These are phyloP conservation scores for Adiantum capillusveneris DNA, from an alignment of 75 land plant species.

Conservation along the genomic window DNA sequence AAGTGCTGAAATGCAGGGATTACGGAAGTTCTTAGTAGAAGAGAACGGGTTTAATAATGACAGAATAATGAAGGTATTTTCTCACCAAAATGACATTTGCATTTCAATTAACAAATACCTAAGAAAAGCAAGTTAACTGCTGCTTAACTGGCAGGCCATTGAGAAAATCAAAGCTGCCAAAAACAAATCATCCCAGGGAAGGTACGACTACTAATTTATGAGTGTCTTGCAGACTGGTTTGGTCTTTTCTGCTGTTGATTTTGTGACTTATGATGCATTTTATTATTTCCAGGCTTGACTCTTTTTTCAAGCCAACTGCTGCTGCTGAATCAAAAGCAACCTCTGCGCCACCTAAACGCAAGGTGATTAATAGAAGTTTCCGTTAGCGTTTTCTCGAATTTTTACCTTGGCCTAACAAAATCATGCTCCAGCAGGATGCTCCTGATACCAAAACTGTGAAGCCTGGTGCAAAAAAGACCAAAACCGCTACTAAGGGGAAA, in stretches of 20 bases:
- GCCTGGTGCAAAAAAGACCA: conserved; percentile 25
- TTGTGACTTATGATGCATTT: not conserved
- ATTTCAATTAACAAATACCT: too few species aligned
- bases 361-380: conserved; percentile 26
- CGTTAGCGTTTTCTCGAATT: not conserved
- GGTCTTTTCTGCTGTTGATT: not conserved
- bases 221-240: not conserved
- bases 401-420: too few species aligned
- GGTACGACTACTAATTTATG: conserved; percentile 34
- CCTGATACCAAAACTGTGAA: conserved; percentile 19
- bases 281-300: conserved; percentile 58
- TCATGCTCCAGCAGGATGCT: conserved; percentile 36
- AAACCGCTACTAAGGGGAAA: conserved; percentile 19
- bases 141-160: conserved; percentile 51
- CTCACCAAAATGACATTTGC: too few species aligned
- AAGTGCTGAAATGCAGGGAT: conserved; percentile 36
- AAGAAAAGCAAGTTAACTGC: too few species aligned
- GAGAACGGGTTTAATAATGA: conserved; percentile 95
- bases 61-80: conserved; percentile 82
- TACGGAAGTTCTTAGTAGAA: conserved; percentile 72
- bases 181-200: conserved; percentile 85
- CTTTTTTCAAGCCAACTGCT: conserved; percentile 64
- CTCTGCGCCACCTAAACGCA: conserved; percentile 39
- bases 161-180: conserved; percentile 94
- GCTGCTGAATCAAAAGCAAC: conserved; percentile 1